Conservation (phyloP, 257 asterid species). For the Gentiana macrophylla region DNA sequence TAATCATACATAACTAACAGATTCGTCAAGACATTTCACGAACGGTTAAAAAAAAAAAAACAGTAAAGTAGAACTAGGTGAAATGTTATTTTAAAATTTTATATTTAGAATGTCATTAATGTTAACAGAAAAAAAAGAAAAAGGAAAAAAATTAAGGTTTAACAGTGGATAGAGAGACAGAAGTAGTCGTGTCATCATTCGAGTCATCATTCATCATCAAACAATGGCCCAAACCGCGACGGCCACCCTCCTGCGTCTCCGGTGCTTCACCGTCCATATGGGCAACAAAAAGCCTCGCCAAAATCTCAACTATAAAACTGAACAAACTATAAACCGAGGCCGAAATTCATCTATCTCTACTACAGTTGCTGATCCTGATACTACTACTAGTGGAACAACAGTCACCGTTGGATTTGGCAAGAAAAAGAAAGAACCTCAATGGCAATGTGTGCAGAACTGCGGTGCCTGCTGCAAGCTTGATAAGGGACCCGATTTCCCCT, state of each 20-base stretch:
- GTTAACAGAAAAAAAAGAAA: too few species aligned
- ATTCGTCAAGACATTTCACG: too few species aligned
- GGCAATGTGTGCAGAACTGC: slow-evolving; percentile 78
- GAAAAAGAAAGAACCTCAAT: slow-evolving; percentile 52
- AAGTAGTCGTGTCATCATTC: too few species aligned
- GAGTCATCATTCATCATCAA: too few species aligned
- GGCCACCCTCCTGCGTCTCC: slow-evolving; percentile 32
- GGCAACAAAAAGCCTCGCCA: slow-evolving; percentile 23
- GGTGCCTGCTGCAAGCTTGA: slow-evolving; percentile 96
- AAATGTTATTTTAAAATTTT: too few species aligned
- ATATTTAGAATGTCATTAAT: too few species aligned
- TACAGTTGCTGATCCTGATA: too few species aligned
- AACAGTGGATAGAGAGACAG: too few species aligned
- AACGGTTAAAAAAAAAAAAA: too few species aligned
- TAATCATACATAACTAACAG: too few species aligned
- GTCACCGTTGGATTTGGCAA: slow-evolving; percentile 46
- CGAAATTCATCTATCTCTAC: slow-evolving; percentile 12
- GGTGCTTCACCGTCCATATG: slow-evolving; percentile 22
- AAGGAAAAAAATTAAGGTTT: too few species aligned
- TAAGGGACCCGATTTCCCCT: slow-evolving; percentile 75
- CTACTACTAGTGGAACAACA: neutral
- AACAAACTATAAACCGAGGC: slow-evolving; percentile 11
- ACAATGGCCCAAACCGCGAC: slow-evolving; percentile 7
- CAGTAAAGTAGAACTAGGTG: too few species aligned
- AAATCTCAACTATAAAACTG: slow-evolving; percentile 19